A percentile compares a stretch with the other conserved stretches of the same genome.
Conservation (phyloP, 2,329 filamentous ascomycete species). For the Scedosporium apiospermum region DNA sequence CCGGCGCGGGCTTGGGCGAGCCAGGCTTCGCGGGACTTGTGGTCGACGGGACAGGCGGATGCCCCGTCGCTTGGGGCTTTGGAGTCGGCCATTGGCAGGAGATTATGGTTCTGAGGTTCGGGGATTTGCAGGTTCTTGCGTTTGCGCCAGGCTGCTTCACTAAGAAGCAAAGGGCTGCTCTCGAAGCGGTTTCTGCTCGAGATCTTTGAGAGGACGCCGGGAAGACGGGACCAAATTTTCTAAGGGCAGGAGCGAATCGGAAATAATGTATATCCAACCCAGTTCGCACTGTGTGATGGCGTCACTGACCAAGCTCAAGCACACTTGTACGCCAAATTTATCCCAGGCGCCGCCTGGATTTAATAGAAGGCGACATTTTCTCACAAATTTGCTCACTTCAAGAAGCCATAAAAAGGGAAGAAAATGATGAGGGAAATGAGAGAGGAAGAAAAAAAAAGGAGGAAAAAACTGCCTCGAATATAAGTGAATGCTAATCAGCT, state of each 20-base stretch:
- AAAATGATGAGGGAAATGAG: too few relatives aligned
- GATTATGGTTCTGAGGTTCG: not conserved
- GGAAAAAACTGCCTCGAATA: not conserved
- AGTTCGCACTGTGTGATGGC: not conserved
- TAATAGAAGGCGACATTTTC: too few relatives aligned
- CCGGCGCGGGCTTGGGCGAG: slow-evolving; percentile 56
- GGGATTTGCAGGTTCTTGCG: too few relatives aligned
- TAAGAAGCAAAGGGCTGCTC: too few relatives aligned
- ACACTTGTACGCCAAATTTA: not conserved
- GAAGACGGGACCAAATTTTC: not conserved
- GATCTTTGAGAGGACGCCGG: not conserved
- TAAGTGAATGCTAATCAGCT: not conserved
- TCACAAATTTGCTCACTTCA: too few relatives aligned
- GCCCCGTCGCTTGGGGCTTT: slow-evolving; percentile 13
- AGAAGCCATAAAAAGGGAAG: not conserved
- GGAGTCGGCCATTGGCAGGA: not conserved
- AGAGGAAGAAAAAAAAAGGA: not conserved
- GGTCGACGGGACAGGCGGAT: slow-evolving; percentile 73
- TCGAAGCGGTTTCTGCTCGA: too few relatives aligned
- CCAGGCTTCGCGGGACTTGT: slow-evolving; percentile 82
- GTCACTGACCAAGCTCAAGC: not conserved
- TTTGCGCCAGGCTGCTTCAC: too few relatives aligned
- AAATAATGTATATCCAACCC: not conserved
- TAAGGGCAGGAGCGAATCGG: not conserved
- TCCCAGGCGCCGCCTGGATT: too few relatives aligned